These are phyloP conservation scores for Termitomyces sp. DNA, from an alignment of 768 basidiomycete genomes.

Conservation along the genomic window DNA sequence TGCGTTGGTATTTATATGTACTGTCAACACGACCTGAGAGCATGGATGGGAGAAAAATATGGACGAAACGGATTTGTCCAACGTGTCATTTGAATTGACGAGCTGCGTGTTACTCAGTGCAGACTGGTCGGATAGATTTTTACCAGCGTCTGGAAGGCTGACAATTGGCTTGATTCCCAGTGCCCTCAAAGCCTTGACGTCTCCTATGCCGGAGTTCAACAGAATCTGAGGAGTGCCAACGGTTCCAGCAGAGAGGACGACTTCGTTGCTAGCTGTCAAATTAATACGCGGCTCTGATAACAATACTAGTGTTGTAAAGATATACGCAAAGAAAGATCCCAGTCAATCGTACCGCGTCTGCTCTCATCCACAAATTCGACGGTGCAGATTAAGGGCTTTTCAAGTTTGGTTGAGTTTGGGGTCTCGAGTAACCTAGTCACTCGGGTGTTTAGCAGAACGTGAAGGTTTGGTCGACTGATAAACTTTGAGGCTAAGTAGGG, in stretches of 20 bases:
- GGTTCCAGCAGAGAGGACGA: conserved; percentile 22
- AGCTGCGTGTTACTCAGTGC: conserved; percentile 16
- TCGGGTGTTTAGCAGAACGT: conserved; percentile 21
- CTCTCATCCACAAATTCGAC: conserved; percentile 1
- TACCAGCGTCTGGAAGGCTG: conserved; percentile 23
- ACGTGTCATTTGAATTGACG: conserved; percentile 25
- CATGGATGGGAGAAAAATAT: not conserved
- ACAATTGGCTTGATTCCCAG: conserved; percentile 21
- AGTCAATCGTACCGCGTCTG: not conserved
- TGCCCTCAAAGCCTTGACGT: conserved; percentile 10
- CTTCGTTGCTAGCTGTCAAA: conserved; percentile 11
- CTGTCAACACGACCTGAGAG: not conserved
- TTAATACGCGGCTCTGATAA: not conserved
- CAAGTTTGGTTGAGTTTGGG: not conserved
- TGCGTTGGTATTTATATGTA: not conserved
- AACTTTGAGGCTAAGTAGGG: conserved; percentile 15
- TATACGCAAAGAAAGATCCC: not conserved
- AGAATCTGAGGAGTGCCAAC: conserved; percentile 29
- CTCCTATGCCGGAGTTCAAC: conserved; percentile 31
- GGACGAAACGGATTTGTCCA: conserved; percentile 3
- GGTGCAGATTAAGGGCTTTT: not conserved
- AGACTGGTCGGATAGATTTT: conserved; percentile 27
- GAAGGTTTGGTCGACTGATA: conserved; percentile 19
- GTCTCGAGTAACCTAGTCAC: conserved; percentile 18
- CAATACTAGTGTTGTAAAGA: not conserved